A percentile compares a stretch with the other conserved stretches of the same genome.
phyloP scores from a whole-genome alignment of 2,329 filamentous ascomycete species.

The Pseudocercospora cruenta region DNA sequence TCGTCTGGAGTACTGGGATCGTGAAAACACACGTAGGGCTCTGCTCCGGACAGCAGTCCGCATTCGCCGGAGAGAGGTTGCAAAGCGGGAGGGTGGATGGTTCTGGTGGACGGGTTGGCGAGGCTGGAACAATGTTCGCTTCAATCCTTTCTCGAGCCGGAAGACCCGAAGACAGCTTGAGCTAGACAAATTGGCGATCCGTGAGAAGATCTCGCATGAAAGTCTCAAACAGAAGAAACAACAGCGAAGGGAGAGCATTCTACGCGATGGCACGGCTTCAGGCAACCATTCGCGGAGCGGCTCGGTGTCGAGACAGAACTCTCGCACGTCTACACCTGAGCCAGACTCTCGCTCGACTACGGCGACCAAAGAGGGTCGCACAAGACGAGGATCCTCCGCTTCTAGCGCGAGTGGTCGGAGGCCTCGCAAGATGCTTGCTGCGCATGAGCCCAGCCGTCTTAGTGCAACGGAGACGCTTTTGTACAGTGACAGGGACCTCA shows the following conservation, averaged over 20 bases:
- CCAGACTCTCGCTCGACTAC: slow-evolving; percentile 17
- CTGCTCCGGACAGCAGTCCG: slow-evolving; percentile 72
- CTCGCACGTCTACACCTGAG: slow-evolving; percentile 34
- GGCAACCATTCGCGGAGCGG: slow-evolving; percentile 28
- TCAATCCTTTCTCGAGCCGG: slow-evolving; percentile 27
- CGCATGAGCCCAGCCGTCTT: slow-evolving; percentile 31
- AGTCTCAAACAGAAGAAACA: slow-evolving; percentile 22
- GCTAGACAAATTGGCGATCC: slow-evolving; percentile 35
- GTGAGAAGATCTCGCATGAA: slow-evolving; percentile 28
- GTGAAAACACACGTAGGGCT: slow-evolving; percentile 86
- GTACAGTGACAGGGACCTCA: slow-evolving; percentile 24
- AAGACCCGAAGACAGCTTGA: slow-evolving; percentile 36
- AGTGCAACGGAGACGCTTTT: slow-evolving; percentile 36
- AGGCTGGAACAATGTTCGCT: slow-evolving; percentile 48
- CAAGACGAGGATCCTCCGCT: slow-evolving; percentile 32
- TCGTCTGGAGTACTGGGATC: slow-evolving; percentile 93
- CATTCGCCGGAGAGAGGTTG: slow-evolving; percentile 68
- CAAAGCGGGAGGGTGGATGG: slow-evolving; percentile 72
- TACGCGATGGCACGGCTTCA: slow-evolving; percentile 30
- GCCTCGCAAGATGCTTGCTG: slow-evolving; percentile 22
- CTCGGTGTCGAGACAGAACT: slow-evolving; percentile 26
- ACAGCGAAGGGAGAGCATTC: slow-evolving; percentile 26
- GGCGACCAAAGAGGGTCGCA: slow-evolving; percentile 21
- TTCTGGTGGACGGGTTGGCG: slow-evolving; percentile 85
- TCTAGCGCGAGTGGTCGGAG: slow-evolving; percentile 25